phyloP scores from a whole-genome alignment of 2,329 filamentous ascomycete species.

The Fusarium graminum region DNA sequence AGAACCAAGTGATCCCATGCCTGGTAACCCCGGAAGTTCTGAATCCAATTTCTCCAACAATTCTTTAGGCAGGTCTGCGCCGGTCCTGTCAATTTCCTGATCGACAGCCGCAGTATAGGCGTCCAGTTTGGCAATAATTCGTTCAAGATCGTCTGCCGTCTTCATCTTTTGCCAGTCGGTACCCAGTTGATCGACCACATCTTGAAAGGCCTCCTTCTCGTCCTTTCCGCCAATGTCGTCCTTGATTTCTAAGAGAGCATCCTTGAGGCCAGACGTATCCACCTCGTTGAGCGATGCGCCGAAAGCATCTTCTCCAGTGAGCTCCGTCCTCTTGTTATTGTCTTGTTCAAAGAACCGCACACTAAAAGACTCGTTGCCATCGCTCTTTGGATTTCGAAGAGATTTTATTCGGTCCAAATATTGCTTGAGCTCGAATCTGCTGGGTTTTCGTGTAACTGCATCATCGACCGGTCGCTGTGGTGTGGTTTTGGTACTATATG shows the following conservation, averaged over 20 bases:
- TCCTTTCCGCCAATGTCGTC: slow-evolving; percentile 53
- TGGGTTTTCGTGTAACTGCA: slow-evolving; percentile 45
- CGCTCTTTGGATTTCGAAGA: slow-evolving; percentile 40
- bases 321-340: slow-evolving; percentile 53
- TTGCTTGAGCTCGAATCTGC: slow-evolving; percentile 46
- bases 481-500: slow-evolving; percentile 51
- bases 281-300: slow-evolving; percentile 54
- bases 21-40: slow-evolving; percentile 48
- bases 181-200: slow-evolving; percentile 54
- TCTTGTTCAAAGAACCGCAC: slow-evolving; percentile 65
- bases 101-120: slow-evolving; percentile 55
- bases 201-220: slow-evolving; percentile 53
- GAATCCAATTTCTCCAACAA: slow-evolving; percentile 52
- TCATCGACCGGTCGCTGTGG: slow-evolving; percentile 32
- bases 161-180: slow-evolving; percentile 50
- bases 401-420: slow-evolving; percentile 50
- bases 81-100: slow-evolving; percentile 52
- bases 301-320: slow-evolving; percentile 58
- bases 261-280: slow-evolving; percentile 54
- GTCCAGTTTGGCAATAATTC: slow-evolving; percentile 52
- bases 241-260: slow-evolving; percentile 57
- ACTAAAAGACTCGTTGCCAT: slow-evolving; percentile 45
- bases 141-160: slow-evolving; percentile 54
- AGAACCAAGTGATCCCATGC: slow-evolving; percentile 44
- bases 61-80: slow-evolving; percentile 52